A percentile compares a stretch with the other conserved stretches of the same genome.
Conservation (phyloP, 768 basidiomycete species). For the Zangia roseola region DNA sequence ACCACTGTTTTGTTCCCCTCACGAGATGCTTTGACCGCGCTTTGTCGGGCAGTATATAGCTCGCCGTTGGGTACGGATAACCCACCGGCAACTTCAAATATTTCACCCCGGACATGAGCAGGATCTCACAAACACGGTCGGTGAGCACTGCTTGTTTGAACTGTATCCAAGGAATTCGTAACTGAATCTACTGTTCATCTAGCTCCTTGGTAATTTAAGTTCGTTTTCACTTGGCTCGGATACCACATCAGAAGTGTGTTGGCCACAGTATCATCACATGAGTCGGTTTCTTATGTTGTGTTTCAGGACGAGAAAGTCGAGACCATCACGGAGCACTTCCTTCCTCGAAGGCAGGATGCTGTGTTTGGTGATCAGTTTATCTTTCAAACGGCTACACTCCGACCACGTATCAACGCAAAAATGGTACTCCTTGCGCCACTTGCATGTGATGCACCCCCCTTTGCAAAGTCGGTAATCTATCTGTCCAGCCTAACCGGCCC, state of each 20-base stretch:
- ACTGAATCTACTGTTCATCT: background rate
- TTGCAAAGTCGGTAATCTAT: slow-evolving; percentile 35
- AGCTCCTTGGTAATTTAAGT: slow-evolving; percentile 30
- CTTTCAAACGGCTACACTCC: slow-evolving; percentile 21
- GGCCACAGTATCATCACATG: slow-evolving; percentile 1
- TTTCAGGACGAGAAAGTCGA: slow-evolving; percentile 21
- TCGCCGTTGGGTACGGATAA: background rate
- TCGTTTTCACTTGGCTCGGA: slow-evolving; percentile 9
- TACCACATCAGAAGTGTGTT: slow-evolving; percentile 19
- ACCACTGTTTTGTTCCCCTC: slow-evolving; percentile 14
- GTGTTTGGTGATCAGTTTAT: slow-evolving; percentile 32
- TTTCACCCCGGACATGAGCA: slow-evolving; percentile 23
- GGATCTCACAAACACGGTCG: slow-evolving; percentile 30
- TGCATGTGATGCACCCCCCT: slow-evolving; percentile 26
- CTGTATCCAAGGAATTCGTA: background rate
- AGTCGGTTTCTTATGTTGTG: background rate
- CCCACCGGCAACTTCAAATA: background rate
- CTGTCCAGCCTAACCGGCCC: slow-evolving; percentile 29
- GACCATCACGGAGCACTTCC: slow-evolving; percentile 26
- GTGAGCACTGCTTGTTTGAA: slow-evolving; percentile 16
- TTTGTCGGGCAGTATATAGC: slow-evolving; percentile 30
- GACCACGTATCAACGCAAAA: slow-evolving; percentile 27
- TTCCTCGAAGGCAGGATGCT: slow-evolving; percentile 29
- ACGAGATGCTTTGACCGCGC: slow-evolving; percentile 24
- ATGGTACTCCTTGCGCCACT: slow-evolving; percentile 26